Conservation (phyloP, 768 basidiomycete genomes). For the Candolleomyces eurysporus region DNA sequence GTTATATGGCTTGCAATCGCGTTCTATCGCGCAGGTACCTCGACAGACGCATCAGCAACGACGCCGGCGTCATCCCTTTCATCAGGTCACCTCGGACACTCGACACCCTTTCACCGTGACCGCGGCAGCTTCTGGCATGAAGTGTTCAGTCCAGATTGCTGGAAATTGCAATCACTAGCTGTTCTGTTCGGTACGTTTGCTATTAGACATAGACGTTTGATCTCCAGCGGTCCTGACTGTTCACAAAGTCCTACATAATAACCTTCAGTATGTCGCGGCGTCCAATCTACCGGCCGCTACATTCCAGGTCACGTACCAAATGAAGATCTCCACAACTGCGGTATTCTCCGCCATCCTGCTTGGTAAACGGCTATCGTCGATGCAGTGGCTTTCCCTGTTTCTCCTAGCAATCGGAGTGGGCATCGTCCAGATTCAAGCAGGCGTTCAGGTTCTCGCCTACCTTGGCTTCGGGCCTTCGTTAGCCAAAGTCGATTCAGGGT, state of each 20-base stretch:
- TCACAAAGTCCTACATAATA: slow-evolving; percentile 77
- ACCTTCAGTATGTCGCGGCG: slow-evolving; percentile 92
- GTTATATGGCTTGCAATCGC: slow-evolving; percentile 85
- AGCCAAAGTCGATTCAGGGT: slow-evolving; percentile 19
- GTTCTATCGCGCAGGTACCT: slow-evolving; percentile 30
- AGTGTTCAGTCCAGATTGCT: slow-evolving; percentile 88
- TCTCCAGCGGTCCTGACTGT: background rate
- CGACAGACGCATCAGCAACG: background rate
- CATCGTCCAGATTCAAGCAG: slow-evolving; percentile 81
- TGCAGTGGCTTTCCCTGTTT: slow-evolving; percentile 83
- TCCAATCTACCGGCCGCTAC: slow-evolving; percentile 93
- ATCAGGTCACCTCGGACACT: slow-evolving; percentile 30
- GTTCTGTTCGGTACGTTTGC: slow-evolving; percentile 61
- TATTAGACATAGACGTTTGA: slow-evolving; percentile 1
- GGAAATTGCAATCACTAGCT: slow-evolving; percentile 96
- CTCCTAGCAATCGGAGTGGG: slow-evolving; percentile 88
- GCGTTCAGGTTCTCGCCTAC: slow-evolving; percentile 17
- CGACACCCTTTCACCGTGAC: slow-evolving; percentile 33
- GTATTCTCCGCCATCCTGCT: slow-evolving; percentile 83
- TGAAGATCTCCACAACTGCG: slow-evolving; percentile 95
- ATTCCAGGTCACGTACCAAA: slow-evolving; percentile 96
- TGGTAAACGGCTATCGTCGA: slow-evolving; percentile 66
- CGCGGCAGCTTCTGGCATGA: slow-evolving; percentile 55
- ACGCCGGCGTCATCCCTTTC: slow-evolving; percentile 28
- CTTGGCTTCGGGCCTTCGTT: slow-evolving; percentile 13